phyloP scores from a whole-genome alignment of 2,329 filamentous ascomycete species.

The Cyphellophora europaea region DNA sequence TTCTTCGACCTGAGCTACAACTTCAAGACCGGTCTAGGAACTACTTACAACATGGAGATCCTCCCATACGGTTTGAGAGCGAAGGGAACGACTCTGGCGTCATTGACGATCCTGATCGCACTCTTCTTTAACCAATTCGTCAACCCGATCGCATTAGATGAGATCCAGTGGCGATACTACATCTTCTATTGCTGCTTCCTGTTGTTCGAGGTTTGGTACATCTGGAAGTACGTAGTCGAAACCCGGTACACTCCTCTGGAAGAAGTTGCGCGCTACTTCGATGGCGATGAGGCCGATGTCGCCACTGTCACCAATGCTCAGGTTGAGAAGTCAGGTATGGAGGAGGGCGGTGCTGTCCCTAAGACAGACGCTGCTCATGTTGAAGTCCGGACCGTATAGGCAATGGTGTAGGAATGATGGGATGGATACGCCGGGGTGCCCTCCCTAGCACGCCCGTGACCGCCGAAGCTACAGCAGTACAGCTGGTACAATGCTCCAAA shows the following conservation, averaged over 20 bases:
- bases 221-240: slow-evolving; percentile 34
- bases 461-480: too few relatives aligned
- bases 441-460: too few relatives aligned
- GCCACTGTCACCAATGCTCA: slow-evolving; percentile 7
- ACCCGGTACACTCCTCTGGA: slow-evolving; percentile 63
- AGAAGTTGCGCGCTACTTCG: slow-evolving; percentile 62
- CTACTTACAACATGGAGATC: slow-evolving; percentile 36
- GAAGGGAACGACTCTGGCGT: slow-evolving; percentile 32
- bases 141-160: slow-evolving; percentile 23
- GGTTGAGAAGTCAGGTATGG: slow-evolving; percentile 1
- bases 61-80: slow-evolving; percentile 38
- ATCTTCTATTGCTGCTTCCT: slow-evolving; percentile 28
- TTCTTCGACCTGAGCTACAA: too few relatives aligned
- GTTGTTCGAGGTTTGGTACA: slow-evolving; percentile 22
- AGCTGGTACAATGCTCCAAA: too few relatives aligned
- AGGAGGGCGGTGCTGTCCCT: not conserved
- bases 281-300: slow-evolving; percentile 47
- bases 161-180: slow-evolving; percentile 28
- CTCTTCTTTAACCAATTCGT: slow-evolving; percentile 25
- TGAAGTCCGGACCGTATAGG: too few relatives aligned
- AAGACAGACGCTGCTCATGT: not conserved
- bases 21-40: slow-evolving; percentile 20
- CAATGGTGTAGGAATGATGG: too few relatives aligned
- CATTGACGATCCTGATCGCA: slow-evolving; percentile 8
- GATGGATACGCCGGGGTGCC: too few relatives aligned